phyloP scores from a whole-genome alignment of 1,284 basidiomycete species.

The Cutaneotrichosporon sp. region DNA sequence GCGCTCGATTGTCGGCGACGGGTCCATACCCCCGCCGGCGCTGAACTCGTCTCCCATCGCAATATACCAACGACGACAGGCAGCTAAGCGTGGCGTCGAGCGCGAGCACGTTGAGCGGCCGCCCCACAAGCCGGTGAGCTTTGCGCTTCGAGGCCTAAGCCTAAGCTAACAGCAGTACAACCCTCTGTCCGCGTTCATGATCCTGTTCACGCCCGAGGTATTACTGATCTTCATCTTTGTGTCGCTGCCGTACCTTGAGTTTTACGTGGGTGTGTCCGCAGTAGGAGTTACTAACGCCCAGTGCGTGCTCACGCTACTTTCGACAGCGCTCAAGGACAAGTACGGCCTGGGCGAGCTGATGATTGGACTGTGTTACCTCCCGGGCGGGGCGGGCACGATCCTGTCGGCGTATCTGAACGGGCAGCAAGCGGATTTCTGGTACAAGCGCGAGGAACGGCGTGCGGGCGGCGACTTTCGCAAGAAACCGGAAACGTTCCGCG shows the following conservation, averaged over 20 bases:
- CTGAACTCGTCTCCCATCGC: slow-evolving; percentile 32
- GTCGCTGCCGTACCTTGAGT: slow-evolving; percentile 43
- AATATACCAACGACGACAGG: slow-evolving; percentile 20
- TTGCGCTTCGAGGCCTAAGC: not conserved
- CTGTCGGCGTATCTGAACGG: slow-evolving; percentile 35
- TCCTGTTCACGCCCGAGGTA: slow-evolving; percentile 44
- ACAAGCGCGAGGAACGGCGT: slow-evolving; percentile 33
- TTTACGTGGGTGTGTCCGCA: slow-evolving; percentile 45
- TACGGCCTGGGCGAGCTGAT: slow-evolving; percentile 42
- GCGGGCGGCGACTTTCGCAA: slow-evolving; percentile 39
- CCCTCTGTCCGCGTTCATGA: slow-evolving; percentile 38
- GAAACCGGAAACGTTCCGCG: slow-evolving; percentile 32
- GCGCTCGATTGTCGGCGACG: slow-evolving; percentile 44
- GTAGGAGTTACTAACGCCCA: not conserved
- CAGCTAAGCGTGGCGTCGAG: slow-evolving; percentile 6
- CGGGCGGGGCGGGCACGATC: slow-evolving; percentile 39
- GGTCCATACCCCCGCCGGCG: slow-evolving; percentile 42
- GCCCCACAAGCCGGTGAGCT: slow-evolving; percentile 26
- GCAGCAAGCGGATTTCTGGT: slow-evolving; percentile 41
- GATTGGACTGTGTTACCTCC: slow-evolving; percentile 48
- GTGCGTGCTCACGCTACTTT: slow-evolving; percentile 33
- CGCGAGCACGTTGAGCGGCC: slow-evolving; percentile 29
- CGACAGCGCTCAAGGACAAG: slow-evolving; percentile 37
- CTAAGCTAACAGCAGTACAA: slow-evolving; percentile 32
- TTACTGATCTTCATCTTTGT: slow-evolving; percentile 34